These are phyloP conservation scores for Aspergillus sp. DNA, from an alignment of 2,329 filamentous ascomycete species.

Conservation along the genomic window DNA sequence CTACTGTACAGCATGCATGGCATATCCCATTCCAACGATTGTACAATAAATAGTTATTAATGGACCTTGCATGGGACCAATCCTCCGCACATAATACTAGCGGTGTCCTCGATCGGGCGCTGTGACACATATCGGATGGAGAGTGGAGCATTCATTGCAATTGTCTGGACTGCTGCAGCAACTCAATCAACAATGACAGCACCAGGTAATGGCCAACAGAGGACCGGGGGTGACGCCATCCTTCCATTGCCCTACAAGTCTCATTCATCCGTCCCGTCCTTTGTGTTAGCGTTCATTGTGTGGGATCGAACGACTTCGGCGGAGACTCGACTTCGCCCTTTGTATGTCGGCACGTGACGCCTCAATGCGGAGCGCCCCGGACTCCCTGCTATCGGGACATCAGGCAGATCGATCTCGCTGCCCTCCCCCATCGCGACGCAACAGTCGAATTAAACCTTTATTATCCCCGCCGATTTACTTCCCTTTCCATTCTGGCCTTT, in stretches of 20 bases:
- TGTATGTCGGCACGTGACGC: slow-evolving; percentile 13
- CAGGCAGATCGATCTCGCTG: slow-evolving; percentile 1
- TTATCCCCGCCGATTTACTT: background rate
- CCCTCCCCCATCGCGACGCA: background rate
- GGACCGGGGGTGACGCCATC: no score
- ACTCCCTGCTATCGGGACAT: background rate
- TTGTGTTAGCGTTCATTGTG: background rate
- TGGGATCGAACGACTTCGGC: background rate
- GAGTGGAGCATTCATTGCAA: background rate
- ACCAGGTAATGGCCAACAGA: background rate
- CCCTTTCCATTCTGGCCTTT: background rate
- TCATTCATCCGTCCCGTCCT: background rate
- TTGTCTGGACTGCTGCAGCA: background rate
- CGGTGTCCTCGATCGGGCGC: slow-evolving; percentile 1
- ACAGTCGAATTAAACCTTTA: background rate
- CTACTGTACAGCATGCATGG: background rate
- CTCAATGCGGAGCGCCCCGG: slow-evolving; percentile 14
- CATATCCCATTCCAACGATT: background rate
- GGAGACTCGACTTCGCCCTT: background rate
- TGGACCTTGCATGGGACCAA: background rate
- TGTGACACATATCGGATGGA: slow-evolving; percentile 5
- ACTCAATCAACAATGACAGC: background rate
- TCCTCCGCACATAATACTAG: background rate
- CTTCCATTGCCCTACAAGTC: no score
- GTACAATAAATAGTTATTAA: background rate